These are phyloP conservation scores for Cyanodermella asteris DNA, from an alignment of 2,329 filamentous ascomycete species.

Conservation along the genomic window DNA sequence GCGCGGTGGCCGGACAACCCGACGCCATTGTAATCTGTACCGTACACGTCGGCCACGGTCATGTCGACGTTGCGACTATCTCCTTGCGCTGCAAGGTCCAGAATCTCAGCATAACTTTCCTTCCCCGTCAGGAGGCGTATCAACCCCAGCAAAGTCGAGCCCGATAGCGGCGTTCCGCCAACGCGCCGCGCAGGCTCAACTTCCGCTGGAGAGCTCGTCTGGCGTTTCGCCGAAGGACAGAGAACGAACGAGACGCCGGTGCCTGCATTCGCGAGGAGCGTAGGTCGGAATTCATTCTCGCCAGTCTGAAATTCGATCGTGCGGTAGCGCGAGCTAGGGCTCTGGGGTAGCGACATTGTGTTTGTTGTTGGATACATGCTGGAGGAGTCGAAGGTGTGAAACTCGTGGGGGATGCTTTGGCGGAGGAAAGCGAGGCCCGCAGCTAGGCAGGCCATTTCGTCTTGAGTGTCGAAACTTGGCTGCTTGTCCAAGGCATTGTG, in stretches of 20 bases:
- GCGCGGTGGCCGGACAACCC: conserved; percentile 90
- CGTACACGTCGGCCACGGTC: conserved; percentile 95
- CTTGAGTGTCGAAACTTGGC: too few relatives aligned
- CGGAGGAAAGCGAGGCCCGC: conserved; percentile 38
- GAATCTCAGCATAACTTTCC: conserved; percentile 91
- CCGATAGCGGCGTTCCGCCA: conserved; percentile 81
- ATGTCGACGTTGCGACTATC: conserved; percentile 91
- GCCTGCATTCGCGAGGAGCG: conserved; percentile 93
- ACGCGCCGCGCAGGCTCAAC: conserved; percentile 88
- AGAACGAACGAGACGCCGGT: conserved; percentile 91
- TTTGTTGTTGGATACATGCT: conserved; percentile 61
- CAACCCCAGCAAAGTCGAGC: conserved; percentile 93
- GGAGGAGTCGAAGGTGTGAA: not conserved
- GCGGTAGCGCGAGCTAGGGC: too few relatives aligned
- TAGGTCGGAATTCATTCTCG: conserved; percentile 71
- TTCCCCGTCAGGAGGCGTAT: conserved; percentile 83
- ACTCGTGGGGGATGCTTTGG: not conserved
- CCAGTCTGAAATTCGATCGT: conserved; percentile 66
- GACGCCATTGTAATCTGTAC: conserved; percentile 86
- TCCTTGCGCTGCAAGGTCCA: conserved; percentile 69
- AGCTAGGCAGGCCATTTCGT: conserved; percentile 97
- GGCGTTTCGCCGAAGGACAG: too few relatives aligned
- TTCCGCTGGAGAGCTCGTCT: conserved; percentile 71
- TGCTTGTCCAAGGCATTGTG: too few relatives aligned
- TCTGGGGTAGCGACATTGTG: too few relatives aligned